phyloP scores from a whole-genome alignment of 805 yeast species.

The Kodamaea laetipori region DNA sequence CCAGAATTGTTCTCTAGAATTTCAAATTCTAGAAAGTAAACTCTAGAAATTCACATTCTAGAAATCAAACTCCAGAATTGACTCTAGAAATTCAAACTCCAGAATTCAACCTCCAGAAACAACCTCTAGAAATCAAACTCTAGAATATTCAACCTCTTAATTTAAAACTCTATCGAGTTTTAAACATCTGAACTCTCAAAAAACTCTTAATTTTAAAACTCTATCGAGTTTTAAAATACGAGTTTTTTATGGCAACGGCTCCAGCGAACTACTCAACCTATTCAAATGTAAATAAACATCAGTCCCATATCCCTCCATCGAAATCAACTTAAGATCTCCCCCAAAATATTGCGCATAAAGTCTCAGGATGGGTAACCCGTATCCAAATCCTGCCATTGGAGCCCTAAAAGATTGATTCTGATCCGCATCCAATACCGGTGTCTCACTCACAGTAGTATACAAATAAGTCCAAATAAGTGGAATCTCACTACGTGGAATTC shows the following conservation, averaged over 20 bases:
- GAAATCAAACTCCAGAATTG: too few relatives aligned
- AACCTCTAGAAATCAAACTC: too few relatives aligned
- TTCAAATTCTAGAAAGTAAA: too few relatives aligned
- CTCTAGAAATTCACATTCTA: too few relatives aligned
- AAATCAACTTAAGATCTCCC: constrained; percentile 81
- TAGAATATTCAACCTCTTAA: too few relatives aligned
- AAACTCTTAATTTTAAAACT: not conserved
- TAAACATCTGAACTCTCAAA: not conserved
- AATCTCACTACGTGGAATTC: constrained; percentile 80
- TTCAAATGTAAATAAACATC: constrained; percentile 88
- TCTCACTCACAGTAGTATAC: constrained; percentile 80
- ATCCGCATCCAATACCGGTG: constrained; percentile 66
- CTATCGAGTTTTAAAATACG: not conserved
- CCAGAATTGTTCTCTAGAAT: too few relatives aligned
- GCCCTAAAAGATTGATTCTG: constrained; percentile 69
- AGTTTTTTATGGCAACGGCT: constrained; percentile 54
- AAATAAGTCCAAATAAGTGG: constrained; percentile 90
- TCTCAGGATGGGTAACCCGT: constrained; percentile 84
- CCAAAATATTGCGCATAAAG: constrained; percentile 89
- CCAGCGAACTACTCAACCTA: constrained; percentile 70
- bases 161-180: not conserved
- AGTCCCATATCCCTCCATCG: constrained; percentile 94
- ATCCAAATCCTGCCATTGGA: constrained; percentile 94
- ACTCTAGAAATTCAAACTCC: too few relatives aligned
- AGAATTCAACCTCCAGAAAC: too few relatives aligned